These are phyloP conservation scores for Xylaria longipes DNA, from an alignment of 495 filamentous ascomycete species.

Conservation along the genomic window DNA sequence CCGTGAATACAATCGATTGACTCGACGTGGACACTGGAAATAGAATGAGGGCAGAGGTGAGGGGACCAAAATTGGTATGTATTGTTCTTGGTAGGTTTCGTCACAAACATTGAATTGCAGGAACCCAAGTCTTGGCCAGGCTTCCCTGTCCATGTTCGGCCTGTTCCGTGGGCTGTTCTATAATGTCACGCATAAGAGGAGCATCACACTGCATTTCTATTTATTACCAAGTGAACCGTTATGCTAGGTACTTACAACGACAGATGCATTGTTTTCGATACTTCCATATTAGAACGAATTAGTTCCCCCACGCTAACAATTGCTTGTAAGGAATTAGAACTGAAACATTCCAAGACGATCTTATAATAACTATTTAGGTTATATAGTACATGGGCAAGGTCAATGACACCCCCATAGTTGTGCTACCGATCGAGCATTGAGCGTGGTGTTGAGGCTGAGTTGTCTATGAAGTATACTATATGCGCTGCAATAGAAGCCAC, in stretches of 20 bases:
- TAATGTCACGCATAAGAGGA: background rate
- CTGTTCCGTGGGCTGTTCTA: background rate
- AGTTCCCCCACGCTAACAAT: background rate
- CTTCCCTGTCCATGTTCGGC: background rate
- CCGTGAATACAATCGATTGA: background rate
- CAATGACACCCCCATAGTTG: background rate
- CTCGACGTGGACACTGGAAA: background rate
- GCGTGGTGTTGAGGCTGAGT: slow-evolving; percentile 4
- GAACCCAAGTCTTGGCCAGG: background rate
- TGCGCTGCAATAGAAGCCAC: background rate
- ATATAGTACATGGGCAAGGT: background rate
- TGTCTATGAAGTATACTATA: background rate
- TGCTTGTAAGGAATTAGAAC: background rate
- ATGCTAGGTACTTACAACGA: background rate
- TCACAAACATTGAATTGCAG: background rate
- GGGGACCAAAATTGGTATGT: background rate
- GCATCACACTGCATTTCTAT: background rate
- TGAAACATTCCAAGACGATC: background rate
- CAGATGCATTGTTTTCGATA: background rate
- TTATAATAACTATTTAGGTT: background rate
- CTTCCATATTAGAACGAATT: background rate
- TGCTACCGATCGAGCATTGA: background rate
- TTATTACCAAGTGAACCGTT: background rate
- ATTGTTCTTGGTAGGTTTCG: background rate
- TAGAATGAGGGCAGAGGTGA: background rate